Conservation (phyloP, 352 stramenopile genomes). For the Phytophthora nicotianae region DNA sequence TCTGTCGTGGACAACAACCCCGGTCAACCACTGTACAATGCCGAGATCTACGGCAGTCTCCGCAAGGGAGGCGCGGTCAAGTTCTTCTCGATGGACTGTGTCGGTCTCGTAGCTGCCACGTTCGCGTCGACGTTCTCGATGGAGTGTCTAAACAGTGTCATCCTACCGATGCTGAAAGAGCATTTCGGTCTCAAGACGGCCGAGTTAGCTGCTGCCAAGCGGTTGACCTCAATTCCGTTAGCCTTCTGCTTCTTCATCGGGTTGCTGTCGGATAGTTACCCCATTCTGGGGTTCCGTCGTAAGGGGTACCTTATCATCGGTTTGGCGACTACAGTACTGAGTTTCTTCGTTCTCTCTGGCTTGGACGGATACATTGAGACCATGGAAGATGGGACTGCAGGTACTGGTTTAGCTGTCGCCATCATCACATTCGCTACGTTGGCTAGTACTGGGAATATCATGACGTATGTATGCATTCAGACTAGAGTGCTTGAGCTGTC, state of each 20-base stretch:
- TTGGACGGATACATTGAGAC: constrained; percentile 35
- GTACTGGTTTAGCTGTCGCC: constrained; percentile 18
- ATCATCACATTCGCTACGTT: constrained; percentile 34
- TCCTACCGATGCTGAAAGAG: constrained; percentile 36
- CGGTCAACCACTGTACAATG: constrained; percentile 53
- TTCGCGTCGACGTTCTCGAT: constrained; percentile 49
- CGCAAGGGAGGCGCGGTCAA: constrained; percentile 45
- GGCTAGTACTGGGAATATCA: constrained; percentile 35
- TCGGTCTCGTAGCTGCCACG: constrained; percentile 43
- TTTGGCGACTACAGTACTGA: constrained; percentile 29
- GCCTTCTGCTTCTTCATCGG: constrained; percentile 82
- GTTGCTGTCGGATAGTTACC: constrained; percentile 76
- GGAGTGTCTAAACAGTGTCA: constrained; percentile 26
- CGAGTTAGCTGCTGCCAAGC: constrained; percentile 31
- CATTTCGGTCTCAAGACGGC: constrained; percentile 31
- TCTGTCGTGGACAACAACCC: constrained; percentile 19
- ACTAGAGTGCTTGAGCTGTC: constrained; percentile 52
- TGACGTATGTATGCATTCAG: constrained; percentile 43
- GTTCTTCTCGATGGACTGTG: constrained; percentile 42
- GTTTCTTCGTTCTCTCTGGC: constrained; percentile 37
- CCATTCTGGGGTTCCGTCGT: constrained; percentile 75
- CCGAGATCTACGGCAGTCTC: constrained; percentile 58
- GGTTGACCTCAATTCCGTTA: constrained; percentile 61
- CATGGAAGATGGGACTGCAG: constrained; percentile 1
- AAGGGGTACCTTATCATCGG: constrained; percentile 85